Evolutionary conservation across 768 basidiomycete species (phyloP).

Genomic region (Myochromella boudieri): DNA sequence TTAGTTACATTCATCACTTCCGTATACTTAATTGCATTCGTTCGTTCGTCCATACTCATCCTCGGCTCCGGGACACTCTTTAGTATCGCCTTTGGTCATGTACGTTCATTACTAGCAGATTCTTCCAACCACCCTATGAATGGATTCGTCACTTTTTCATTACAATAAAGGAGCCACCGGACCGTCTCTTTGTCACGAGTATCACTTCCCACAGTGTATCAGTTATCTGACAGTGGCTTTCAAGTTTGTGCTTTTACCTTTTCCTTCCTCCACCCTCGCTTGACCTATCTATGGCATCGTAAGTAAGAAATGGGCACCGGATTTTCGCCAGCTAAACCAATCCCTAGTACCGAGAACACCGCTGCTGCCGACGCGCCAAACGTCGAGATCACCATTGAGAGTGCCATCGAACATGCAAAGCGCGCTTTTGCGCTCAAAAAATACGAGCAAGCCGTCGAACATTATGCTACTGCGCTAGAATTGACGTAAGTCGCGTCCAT

Average conservation of each 20-base stretch:
- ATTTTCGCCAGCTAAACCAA: neutral
- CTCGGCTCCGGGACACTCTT: conserved; percentile 16
- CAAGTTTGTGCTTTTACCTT: neutral
- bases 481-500: conserved; percentile 61
- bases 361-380: conserved; percentile 16
- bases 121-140: neutral
- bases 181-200: conserved; percentile 2
- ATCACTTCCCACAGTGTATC: neutral
- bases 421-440: conserved; percentile 87
- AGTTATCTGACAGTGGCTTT: neutral
- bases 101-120: conserved; percentile 5
- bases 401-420: conserved; percentile 73
- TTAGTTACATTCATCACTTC: conserved; percentile 10
- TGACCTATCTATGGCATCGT: conserved; percentile 12
- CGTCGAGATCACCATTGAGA: conserved; percentile 45
- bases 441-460: conserved; percentile 82
- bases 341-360: conserved; percentile 9
- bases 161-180: neutral
- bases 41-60: conserved; percentile 17
- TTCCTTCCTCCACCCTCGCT: neutral
- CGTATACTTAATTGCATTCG: conserved; percentile 19
- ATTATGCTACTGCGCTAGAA: conserved; percentile 84
- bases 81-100: conserved; percentile 1
- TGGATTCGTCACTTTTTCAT: neutral
- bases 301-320: neutral